These are phyloP conservation scores for Psilocybe tampanensis DNA, from an alignment of 768 basidiomycete species.

Conservation along the genomic window DNA sequence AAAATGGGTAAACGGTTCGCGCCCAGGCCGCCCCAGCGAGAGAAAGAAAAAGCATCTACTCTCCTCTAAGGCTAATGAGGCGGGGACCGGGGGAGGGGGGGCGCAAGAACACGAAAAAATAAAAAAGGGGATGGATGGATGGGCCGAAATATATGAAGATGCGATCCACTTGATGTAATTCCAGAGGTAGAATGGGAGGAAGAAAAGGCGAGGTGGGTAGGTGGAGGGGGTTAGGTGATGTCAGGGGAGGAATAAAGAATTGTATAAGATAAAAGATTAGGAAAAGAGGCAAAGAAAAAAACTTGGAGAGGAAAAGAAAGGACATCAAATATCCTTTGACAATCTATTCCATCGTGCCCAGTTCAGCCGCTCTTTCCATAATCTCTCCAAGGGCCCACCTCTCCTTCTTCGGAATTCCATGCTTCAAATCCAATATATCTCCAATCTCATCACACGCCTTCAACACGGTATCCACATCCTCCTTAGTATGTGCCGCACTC, in stretches of 20 bases:
- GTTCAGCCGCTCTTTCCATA: conserved; percentile 68
- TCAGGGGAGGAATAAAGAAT: neutral
- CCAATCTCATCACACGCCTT: conserved; percentile 92
- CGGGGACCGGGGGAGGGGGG: too few species aligned
- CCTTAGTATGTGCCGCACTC: conserved; percentile 94
- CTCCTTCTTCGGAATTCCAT: conserved; percentile 54
- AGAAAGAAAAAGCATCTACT: too few species aligned
- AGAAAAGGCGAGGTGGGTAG: too few species aligned
- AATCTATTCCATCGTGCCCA: conserved; percentile 38
- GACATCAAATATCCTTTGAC: neutral
- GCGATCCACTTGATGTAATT: too few species aligned
- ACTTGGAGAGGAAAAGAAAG: neutral
- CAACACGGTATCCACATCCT: conserved; percentile 88
- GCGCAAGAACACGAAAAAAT: too few species aligned
- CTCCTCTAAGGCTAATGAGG: too few species aligned
- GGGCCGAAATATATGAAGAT: too few species aligned
- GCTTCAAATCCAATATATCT: conserved; percentile 87
- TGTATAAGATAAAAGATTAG: neutral
- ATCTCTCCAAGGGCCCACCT: conserved; percentile 84
- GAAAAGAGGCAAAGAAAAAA: neutral
- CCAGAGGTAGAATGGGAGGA: too few species aligned
- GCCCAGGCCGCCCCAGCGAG: too few species aligned
- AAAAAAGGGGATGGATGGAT: too few species aligned
- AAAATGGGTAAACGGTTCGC: too few species aligned
- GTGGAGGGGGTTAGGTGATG: neutral